These are phyloP conservation scores for Salix exigua DNA, from an alignment of 345 rosid species.

Conservation along the genomic window DNA sequence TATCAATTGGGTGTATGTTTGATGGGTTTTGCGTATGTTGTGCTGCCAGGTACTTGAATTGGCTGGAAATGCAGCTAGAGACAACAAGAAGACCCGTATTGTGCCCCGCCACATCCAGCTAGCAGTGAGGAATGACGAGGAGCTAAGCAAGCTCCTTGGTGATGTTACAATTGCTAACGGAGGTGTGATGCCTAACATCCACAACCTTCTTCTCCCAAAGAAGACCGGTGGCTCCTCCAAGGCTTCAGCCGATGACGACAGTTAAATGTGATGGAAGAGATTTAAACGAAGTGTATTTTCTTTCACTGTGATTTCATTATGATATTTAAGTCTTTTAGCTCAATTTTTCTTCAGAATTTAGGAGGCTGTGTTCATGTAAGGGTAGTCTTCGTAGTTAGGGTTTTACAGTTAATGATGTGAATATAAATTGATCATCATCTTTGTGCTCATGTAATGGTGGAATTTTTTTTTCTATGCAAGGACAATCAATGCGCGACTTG, in stretches of 20 bases:
- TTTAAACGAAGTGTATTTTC: background rate
- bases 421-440: background rate
- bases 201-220: conserved; percentile 88
- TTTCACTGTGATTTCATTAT: background rate
- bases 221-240: conserved; percentile 70
- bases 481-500: background rate
- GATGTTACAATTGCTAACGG: conserved; percentile 95
- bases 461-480: background rate
- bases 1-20: background rate
- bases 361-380: background rate
- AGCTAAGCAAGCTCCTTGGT: conserved; percentile 91
- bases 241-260: conserved; percentile 62
- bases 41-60: conserved; percentile 66
- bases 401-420: conserved; percentile 10
- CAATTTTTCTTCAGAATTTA: background rate
- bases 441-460: background rate
- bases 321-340: background rate
- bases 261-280: conserved; percentile 10
- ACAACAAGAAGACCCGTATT: conserved; percentile 86
- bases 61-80: conserved; percentile 86
- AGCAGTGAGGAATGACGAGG: conserved; percentile 88
- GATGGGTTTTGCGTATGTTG: background rate
- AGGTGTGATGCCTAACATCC: conserved; percentile 96
- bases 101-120: conserved; percentile 92
- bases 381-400: background rate